Evolutionary conservation across 2,329 filamentous ascomycete species (phyloP).

Genomic region (Pestalotiopsis sp.): DNA sequence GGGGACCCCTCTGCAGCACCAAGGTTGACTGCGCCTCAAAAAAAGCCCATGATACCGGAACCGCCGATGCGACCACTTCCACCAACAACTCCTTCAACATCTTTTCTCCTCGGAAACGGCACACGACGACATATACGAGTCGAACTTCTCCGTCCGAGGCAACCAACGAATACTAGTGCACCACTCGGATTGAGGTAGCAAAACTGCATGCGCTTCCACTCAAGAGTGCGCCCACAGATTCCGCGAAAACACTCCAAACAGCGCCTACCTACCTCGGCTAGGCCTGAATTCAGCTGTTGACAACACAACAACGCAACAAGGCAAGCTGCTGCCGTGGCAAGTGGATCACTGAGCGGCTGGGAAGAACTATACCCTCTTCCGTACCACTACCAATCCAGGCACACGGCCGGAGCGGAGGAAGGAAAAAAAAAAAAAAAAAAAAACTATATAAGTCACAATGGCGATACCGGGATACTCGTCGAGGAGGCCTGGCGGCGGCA

Average conservation of each 20-base stretch:
- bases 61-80: conserved; percentile 25
- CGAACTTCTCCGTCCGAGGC: neutral
- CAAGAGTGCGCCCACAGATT: neutral
- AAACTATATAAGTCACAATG: conserved; percentile 21
- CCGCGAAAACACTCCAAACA: neutral
- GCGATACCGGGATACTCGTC: conserved; percentile 32
- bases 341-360: neutral
- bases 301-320: neutral
- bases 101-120: conserved; percentile 4
- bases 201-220: neutral
- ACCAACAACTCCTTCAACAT: conserved; percentile 22
- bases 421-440: conserved; percentile 2
- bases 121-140: conserved; percentile 11
- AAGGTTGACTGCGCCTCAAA: conserved; percentile 8
- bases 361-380: neutral
- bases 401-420: neutral
- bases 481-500: conserved; percentile 31
- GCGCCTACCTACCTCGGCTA: neutral
- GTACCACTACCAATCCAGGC: neutral
- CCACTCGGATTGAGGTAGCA: neutral
- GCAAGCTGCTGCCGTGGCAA: conserved; percentile 2
- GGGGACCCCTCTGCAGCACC: neutral
- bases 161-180: neutral
- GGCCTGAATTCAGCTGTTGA: neutral
- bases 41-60: conserved; percentile 17